These are phyloP conservation scores for Trametes sanguinea DNA, from an alignment of 768 basidiomycete species.

Conservation along the genomic window DNA sequence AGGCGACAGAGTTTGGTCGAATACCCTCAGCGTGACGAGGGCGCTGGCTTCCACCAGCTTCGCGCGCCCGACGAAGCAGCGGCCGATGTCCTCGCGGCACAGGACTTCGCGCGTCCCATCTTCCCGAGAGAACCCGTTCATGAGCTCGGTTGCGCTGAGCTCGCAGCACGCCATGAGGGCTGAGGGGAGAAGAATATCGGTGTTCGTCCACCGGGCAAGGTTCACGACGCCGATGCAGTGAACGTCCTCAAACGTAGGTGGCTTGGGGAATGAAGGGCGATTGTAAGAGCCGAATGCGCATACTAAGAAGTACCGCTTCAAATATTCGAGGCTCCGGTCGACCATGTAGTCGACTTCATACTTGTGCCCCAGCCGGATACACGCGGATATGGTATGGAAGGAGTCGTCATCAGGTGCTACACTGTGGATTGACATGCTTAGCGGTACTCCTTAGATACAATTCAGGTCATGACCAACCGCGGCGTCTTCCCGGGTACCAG, in stretches of 20 bases:
- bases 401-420: neutral
- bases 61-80: constrained; percentile 14
- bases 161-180: constrained; percentile 11
- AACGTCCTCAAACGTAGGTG: neutral
- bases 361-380: constrained; percentile 18
- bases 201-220: constrained; percentile 10
- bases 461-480: neutral
- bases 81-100: constrained; percentile 7
- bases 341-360: constrained; percentile 12
- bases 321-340: constrained; percentile 5
- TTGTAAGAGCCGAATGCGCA: neutral
- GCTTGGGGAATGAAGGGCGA: neutral
- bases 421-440: neutral
- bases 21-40: constrained; percentile 7
- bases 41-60: constrained; percentile 11
- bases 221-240: constrained; percentile 17
- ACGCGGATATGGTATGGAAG: constrained; percentile 5
- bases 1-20: constrained; percentile 6
- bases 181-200: constrained; percentile 2
- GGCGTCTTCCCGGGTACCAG: neutral
- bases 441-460: too few species aligned
- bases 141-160: constrained; percentile 8
- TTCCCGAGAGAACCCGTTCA: constrained; percentile 8
- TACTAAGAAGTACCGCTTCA: constrained; percentile 7
- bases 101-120: constrained; percentile 20